Base-by-base conservation (phyloP, 2,329 filamentous ascomycete genomes). In the Diplodia scrobiculata region DNA sequence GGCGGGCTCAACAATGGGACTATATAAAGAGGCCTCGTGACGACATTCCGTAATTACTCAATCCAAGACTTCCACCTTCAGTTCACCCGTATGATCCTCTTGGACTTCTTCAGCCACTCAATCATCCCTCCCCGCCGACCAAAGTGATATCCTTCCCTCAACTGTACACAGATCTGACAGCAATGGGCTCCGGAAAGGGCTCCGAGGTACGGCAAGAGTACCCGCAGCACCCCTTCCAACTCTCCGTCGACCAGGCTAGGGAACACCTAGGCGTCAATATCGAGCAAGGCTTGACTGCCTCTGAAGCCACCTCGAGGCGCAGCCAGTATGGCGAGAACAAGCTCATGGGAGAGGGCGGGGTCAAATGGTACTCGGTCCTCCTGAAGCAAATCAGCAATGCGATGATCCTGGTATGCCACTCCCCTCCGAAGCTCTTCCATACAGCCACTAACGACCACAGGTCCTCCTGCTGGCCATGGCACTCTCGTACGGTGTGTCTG, bases 401-500 rank as follows among this genome's bases (percentile, higher is more conserved):
- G 64, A 71, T 78, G 69, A 76, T 76, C 10, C 68, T 78, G 66
- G 76, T 78, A 65, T 41, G 62, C 66, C 25, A 17, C 5, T 14
- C n/a, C 19, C n/a, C 53, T 7, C n/a, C 19, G 36, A 13, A 21
- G 59, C 32, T 21, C 21, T 38, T 32, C 14, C 3, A 5, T 2
- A 32, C 29, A 27, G 32, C n/a, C 13, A 17, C 51, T 65, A 5
- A 68, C 52, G 11, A 14, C 14, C n/a, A 6, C 32, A 91, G 89
- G 88, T 91, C 68, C 86, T 92, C 70, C 82, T 92, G 70, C 86
- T 91, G 72, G 89, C 90, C 72, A 91, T 91, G 86, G 87, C 86
- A 66, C 80, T 84, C 54, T 83, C 82, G 67, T 89, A 88, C 78
- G 85, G 83, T 74, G 89, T 89, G 70, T 73, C 81, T 70, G 87